Conservation (phyloP, 306 rosid genomes). For the Glycine latifolia region DNA sequence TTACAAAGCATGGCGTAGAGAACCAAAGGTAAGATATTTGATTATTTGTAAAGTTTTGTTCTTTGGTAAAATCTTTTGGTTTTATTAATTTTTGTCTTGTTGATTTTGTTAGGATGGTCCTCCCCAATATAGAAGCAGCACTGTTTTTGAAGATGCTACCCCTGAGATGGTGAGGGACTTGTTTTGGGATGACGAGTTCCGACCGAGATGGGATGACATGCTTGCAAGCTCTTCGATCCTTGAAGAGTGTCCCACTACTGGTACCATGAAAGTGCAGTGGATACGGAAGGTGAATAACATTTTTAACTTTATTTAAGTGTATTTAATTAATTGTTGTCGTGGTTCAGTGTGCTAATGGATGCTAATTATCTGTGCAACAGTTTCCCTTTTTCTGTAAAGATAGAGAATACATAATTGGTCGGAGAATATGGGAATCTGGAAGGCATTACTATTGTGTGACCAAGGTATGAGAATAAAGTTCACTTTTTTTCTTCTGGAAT, state of each 20-base stretch:
- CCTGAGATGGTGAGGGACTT: slow-evolving; percentile 70
- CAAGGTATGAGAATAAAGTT: slow-evolving; percentile 54
- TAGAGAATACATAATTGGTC: slow-evolving; percentile 74
- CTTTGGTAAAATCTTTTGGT: not conserved
- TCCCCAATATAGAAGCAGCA: slow-evolving; percentile 65
- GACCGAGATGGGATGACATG: slow-evolving; percentile 70
- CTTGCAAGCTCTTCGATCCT: slow-evolving; percentile 53
- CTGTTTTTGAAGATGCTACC: slow-evolving; percentile 71
- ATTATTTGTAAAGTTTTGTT: not conserved
- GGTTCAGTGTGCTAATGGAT: slow-evolving; percentile 44
- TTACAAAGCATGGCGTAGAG: slow-evolving; percentile 69
- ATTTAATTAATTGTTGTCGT: not conserved
- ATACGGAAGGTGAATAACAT: slow-evolving; percentile 56
- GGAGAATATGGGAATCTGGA: slow-evolving; percentile 73
- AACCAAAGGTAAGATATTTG: slow-evolving; percentile 55
- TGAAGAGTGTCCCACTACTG: slow-evolving; percentile 69
- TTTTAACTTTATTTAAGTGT: slow-evolving; percentile 9
- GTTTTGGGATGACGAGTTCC: slow-evolving; percentile 70
- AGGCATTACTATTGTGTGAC: slow-evolving; percentile 71
- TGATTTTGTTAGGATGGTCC: slow-evolving; percentile 60
- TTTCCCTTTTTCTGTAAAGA: slow-evolving; percentile 77
- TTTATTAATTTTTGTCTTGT: slow-evolving; percentile 15
- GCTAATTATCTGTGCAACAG: slow-evolving; percentile 55
- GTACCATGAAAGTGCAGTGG: slow-evolving; percentile 69
- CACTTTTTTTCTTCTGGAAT: slow-evolving; percentile 2